Conservation (phyloP, 306 rosid genomes). For the Vicia villosa region DNA sequence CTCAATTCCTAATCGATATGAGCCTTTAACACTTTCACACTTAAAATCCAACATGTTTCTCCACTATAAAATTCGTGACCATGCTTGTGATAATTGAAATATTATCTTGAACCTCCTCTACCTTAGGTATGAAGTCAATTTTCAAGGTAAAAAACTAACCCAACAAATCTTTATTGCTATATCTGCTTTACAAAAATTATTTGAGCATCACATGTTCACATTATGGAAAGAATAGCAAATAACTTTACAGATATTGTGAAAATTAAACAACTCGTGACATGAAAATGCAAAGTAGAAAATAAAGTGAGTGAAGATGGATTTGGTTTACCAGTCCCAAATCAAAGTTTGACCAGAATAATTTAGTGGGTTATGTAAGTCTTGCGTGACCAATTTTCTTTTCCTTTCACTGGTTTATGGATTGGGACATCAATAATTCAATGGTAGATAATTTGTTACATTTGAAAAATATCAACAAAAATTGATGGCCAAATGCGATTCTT, state of each 20-base stretch:
- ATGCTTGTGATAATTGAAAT: too few species aligned
- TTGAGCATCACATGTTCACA: background rate
- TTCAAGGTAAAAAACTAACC: background rate
- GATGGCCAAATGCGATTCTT: background rate
- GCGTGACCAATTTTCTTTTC: conserved; percentile 22
- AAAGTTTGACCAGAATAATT: background rate
- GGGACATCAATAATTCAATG: background rate
- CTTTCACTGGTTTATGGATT: background rate
- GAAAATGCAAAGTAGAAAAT: conserved; percentile 3
- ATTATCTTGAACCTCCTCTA: background rate
- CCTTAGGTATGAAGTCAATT: background rate
- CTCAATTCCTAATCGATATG: too few species aligned
- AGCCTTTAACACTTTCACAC: too few species aligned
- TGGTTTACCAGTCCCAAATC: background rate
- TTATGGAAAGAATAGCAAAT: background rate
- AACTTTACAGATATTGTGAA: background rate
- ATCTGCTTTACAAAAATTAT: background rate
- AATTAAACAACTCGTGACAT: conserved; percentile 19
- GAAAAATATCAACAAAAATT: background rate
- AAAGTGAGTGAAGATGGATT: background rate
- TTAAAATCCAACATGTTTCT: too few species aligned
- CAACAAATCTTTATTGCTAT: background rate
- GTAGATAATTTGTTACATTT: background rate
- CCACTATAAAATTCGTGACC: too few species aligned
- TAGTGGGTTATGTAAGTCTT: background rate